A percentile compares a stretch with the other conserved stretches of the same genome.
Evolutionary conservation across 2,329 filamentous ascomycete species (phyloP).

Genomic region (Rugonectria rugulosa): DNA sequence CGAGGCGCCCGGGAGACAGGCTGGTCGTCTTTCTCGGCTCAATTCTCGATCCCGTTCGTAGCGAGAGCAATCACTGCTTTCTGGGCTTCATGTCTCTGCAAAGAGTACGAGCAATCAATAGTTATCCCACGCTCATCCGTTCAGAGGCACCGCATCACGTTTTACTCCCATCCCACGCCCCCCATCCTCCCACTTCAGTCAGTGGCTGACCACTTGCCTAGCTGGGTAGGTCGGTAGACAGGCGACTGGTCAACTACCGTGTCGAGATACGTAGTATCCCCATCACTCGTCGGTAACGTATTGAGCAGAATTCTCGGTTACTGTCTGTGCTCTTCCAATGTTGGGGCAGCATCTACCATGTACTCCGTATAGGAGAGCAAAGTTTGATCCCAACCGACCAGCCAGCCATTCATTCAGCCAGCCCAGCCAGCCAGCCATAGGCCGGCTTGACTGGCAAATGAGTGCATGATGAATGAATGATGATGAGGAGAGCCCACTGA

Average conservation of each 20-base stretch:
- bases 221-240: constrained; percentile 9
- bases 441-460: constrained; percentile 1
- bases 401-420: neutral
- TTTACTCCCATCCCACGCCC: constrained; percentile 10
- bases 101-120: neutral
- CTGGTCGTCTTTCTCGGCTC: too few species aligned
- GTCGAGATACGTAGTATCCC: neutral
- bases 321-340: neutral
- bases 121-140: neutral
- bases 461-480: constrained; percentile 5
- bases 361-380: neutral
- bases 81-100: neutral
- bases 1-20: too few species aligned
- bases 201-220: constrained; percentile 7
- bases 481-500: neutral
- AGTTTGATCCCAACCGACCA: neutral
- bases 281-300: neutral
- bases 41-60: too few species aligned
- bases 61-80: too few species aligned
- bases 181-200: constrained; percentile 6
- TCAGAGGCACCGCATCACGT: neutral
- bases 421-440: neutral
- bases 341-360: neutral
- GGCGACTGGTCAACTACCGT: constrained; percentile 15
- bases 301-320: neutral